These are phyloP conservation scores for Lycium barbarum DNA, from an alignment of 257 asterid genomes.

Conservation along the genomic window DNA sequence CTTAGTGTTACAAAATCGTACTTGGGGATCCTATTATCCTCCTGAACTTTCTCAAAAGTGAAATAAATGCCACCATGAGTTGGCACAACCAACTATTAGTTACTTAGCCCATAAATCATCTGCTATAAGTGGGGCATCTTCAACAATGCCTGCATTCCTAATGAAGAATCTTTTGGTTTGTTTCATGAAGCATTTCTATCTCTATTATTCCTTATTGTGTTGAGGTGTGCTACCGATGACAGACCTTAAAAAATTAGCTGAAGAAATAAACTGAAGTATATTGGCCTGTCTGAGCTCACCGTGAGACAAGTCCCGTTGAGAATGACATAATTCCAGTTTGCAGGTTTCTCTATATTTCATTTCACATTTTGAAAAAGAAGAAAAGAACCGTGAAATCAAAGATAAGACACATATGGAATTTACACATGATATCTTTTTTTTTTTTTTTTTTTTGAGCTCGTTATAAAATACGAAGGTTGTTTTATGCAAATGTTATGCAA, in stretches of 20 bases:
- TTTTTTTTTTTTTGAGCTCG: too few relatives aligned
- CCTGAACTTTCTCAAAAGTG: not conserved
- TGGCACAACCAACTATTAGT: too few relatives aligned
- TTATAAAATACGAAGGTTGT: not conserved
- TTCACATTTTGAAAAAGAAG: not conserved
- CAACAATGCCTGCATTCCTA: not conserved
- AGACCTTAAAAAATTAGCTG: slow-evolving; percentile 61
- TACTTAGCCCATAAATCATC: not conserved
- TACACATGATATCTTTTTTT: too few relatives aligned
- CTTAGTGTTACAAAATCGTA: too few relatives aligned
- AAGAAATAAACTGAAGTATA: slow-evolving; percentile 62
- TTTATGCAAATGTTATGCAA: too few relatives aligned
- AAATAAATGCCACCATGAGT: too few relatives aligned
- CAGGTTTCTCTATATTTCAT: slow-evolving; percentile 41
- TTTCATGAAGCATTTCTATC: not conserved
- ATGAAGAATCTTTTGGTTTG: not conserved
- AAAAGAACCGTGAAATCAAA: not conserved
- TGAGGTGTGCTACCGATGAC: slow-evolving; percentile 44
- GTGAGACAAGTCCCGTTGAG: slow-evolving; percentile 58
- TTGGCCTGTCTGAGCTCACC: slow-evolving; percentile 67
- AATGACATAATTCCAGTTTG: slow-evolving; percentile 59
- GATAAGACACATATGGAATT: not conserved
- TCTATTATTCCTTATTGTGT: not conserved
- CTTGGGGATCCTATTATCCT: not conserved
- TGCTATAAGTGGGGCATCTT: not conserved